phyloP scores from a whole-genome alignment of 805 yeast genomes.

The Saccharomyces eubayanus region DNA sequence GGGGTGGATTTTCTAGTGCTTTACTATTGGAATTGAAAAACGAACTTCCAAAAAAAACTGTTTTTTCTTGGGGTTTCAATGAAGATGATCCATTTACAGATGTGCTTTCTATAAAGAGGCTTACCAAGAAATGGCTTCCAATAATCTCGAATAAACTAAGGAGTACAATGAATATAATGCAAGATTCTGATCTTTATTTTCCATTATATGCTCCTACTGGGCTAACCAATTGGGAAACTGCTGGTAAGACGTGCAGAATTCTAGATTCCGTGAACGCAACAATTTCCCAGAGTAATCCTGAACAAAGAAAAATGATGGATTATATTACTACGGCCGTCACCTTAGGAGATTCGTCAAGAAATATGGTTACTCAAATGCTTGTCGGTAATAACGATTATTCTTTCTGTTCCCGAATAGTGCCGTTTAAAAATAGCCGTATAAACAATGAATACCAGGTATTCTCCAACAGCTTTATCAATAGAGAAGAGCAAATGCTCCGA shows the following conservation, averaged over 20 bases:
- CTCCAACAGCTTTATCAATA: conserved; percentile 14
- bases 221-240: conserved; percentile 24
- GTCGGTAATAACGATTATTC: conserved; percentile 14
- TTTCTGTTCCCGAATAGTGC: conserved; percentile 12
- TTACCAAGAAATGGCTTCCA: conserved; percentile 2
- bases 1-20: conserved; percentile 70
- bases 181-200: conserved; percentile 44
- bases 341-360: conserved; percentile 16
- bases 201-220: conserved; percentile 38
- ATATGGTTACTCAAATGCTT: conserved; percentile 17
- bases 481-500: conserved; percentile 4
- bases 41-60: conserved; percentile 47
- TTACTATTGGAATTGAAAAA: conserved; percentile 53
- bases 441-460: conserved; percentile 13
- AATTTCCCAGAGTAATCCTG: conserved; percentile 10
- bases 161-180: conserved; percentile 39
- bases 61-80: conserved; percentile 42
- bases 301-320: conserved; percentile 17
- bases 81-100: conserved; percentile 20
- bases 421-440: conserved; percentile 3
- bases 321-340: conserved; percentile 15
- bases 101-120: background rate
- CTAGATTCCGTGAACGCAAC: conserved; percentile 22
- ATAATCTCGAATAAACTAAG: conserved; percentile 35
- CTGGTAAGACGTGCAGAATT: conserved; percentile 16